Percentiles rank a stretch among this genome's conserved stretches.
These are phyloP conservation scores for Eutypa lata DNA, from an alignment of 2,329 filamentous ascomycete species.

Conservation along the genomic window DNA sequence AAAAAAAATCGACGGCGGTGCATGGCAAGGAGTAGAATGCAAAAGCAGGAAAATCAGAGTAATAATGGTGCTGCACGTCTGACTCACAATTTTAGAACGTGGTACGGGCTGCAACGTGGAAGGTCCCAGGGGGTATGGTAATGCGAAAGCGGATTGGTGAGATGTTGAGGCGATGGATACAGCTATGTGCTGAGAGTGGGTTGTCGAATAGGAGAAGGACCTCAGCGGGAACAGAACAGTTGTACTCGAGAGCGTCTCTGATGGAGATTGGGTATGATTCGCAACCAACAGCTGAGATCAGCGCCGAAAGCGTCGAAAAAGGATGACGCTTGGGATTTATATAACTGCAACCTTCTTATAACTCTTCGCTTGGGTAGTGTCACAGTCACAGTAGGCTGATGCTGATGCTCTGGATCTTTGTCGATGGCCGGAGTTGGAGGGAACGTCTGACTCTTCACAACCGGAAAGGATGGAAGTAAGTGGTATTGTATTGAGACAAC, in stretches of 20 bases:
- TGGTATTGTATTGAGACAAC: no score
- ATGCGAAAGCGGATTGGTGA: constrained; percentile 26
- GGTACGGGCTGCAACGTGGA: constrained; percentile 24
- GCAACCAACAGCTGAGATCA: constrained; percentile 32
- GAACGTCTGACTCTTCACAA: not conserved
- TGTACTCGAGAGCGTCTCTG: constrained; percentile 8
- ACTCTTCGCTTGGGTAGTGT: not conserved
- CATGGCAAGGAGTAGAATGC: constrained; percentile 10
- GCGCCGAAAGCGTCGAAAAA: constrained; percentile 26
- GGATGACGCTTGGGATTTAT: constrained; percentile 27
- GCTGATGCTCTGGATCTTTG: not conserved
- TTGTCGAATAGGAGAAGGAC: constrained; percentile 24
- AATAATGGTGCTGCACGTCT: constrained; percentile 23
- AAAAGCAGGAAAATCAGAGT: constrained; percentile 15
- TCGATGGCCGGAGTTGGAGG: not conserved
- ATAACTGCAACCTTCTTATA: constrained; percentile 18
- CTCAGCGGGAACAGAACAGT: constrained; percentile 13
- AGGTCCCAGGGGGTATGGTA: constrained; percentile 17
- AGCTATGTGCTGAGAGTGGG: constrained; percentile 20
- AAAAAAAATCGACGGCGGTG: constrained; percentile 5
- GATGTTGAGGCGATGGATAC: constrained; percentile 25
- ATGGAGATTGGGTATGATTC: constrained; percentile 15
- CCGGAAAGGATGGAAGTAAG: not conserved
- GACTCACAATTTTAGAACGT: constrained; percentile 30
- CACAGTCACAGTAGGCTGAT: not conserved